Evolutionary conservation across 441 rosid genomes (phyloP).

Genomic region (Pelargonium hybrid): DNA sequence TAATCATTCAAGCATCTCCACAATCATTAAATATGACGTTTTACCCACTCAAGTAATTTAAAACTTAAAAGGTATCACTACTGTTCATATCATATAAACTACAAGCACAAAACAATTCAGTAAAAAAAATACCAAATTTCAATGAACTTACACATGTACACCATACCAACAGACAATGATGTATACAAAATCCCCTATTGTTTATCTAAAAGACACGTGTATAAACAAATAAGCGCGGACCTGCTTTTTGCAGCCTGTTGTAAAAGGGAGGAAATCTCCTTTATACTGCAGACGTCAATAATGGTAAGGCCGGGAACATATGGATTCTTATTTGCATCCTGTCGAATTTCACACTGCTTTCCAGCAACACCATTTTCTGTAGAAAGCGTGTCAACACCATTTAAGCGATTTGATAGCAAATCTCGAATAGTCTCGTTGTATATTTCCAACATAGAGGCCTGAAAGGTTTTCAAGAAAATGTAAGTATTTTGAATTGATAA

Average conservation of each 20-base stretch:
- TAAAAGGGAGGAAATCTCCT: slow-evolving; percentile 66
- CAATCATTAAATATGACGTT: too few relatives aligned
- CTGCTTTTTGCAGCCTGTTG: slow-evolving; percentile 90
- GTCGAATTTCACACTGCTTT: slow-evolving; percentile 74
- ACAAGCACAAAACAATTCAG: too few relatives aligned
- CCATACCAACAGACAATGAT: too few relatives aligned
- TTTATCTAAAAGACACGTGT: background rate
- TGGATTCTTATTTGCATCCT: slow-evolving; percentile 71
- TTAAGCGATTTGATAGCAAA: slow-evolving; percentile 43
- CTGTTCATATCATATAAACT: background rate
- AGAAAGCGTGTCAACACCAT: slow-evolving; percentile 28
- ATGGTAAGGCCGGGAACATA: slow-evolving; percentile 72
- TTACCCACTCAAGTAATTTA: too few relatives aligned
- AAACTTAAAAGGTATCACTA: background rate
- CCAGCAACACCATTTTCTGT: slow-evolving; percentile 49
- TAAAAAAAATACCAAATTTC: too few relatives aligned
- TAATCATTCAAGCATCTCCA: too few relatives aligned
- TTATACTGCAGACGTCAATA: slow-evolving; percentile 65
- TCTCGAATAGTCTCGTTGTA: slow-evolving; percentile 90
- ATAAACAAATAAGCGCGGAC: too few relatives aligned
- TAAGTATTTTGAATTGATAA: slow-evolving; percentile 6
- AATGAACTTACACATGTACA: too few relatives aligned
- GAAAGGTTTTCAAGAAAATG: slow-evolving; percentile 11
- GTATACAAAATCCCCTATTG: background rate
- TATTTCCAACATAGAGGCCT: slow-evolving; percentile 96